Percentiles rank a stretch among this genome's conserved stretches.
These are phyloP conservation scores for Helicocarpus griseus DNA, from an alignment of 2,329 filamentous ascomycete species.

Conservation along the genomic window DNA sequence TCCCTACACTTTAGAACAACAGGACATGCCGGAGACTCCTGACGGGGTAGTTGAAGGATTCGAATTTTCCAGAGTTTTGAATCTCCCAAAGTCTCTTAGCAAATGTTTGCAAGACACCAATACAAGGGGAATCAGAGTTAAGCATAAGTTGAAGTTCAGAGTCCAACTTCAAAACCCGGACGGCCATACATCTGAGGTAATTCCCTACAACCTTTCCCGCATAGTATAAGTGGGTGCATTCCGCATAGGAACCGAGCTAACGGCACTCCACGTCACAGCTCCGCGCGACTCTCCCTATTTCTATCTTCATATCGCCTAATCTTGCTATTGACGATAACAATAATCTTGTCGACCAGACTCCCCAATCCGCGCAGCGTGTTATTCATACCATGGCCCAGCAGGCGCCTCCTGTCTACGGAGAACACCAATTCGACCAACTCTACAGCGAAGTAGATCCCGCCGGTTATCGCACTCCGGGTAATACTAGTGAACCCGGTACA, in stretches of 20 bases:
- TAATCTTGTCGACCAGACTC: slow-evolving; percentile 57
- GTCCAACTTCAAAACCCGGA: slow-evolving; percentile 91
- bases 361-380: slow-evolving; percentile 38
- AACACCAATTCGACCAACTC: slow-evolving; percentile 79
- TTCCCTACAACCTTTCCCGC: neutral
- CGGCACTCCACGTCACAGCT: slow-evolving; percentile 42
- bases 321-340: slow-evolving; percentile 82
- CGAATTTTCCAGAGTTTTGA: slow-evolving; percentile 48
- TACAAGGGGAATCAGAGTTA: slow-evolving; percentile 77
- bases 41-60: slow-evolving; percentile 53
- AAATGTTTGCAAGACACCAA: slow-evolving; percentile 85
- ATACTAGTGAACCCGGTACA: slow-evolving; percentile 61
- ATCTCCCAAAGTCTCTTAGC: slow-evolving; percentile 71
- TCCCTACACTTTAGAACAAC: slow-evolving; percentile 60
- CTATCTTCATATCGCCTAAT: slow-evolving; percentile 92
- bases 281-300: slow-evolving; percentile 79
- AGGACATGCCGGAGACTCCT: slow-evolving; percentile 46
- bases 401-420: slow-evolving; percentile 86
- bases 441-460: slow-evolving; percentile 77
- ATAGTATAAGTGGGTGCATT: neutral
- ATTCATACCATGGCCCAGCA: slow-evolving; percentile 50
- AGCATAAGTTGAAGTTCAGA: slow-evolving; percentile 85
- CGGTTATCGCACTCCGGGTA: slow-evolving; percentile 69
- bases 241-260: slow-evolving; percentile 12
- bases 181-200: slow-evolving; percentile 80